These are phyloP conservation scores for Fusarium illudens DNA, from an alignment of 2,329 filamentous ascomycete genomes.

Conservation along the genomic window DNA sequence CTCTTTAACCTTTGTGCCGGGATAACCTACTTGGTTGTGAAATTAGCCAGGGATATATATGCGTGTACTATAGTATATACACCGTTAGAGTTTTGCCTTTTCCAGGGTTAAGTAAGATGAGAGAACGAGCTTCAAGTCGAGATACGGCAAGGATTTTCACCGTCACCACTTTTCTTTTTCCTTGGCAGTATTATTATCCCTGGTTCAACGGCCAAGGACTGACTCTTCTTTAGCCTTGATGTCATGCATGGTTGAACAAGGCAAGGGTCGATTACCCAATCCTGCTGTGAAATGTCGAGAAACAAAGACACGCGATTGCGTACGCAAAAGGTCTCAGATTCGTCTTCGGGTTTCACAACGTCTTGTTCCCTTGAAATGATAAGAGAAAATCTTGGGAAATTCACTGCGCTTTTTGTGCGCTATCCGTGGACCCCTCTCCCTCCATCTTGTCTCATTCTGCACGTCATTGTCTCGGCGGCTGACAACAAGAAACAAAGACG, in stretches of 20 bases:
- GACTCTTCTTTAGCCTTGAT: neutral
- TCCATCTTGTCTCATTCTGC: conserved; percentile 15
- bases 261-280: neutral
- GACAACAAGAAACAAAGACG: neutral
- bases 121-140: neutral
- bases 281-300: neutral
- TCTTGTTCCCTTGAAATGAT: neutral
- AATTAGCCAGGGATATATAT: neutral
- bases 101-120: neutral
- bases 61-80: neutral
- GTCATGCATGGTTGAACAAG: neutral
- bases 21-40: neutral
- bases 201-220: neutral
- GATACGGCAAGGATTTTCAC: neutral
- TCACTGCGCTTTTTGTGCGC: neutral
- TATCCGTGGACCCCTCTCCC: too few species aligned
- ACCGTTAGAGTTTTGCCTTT: neutral
- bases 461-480: conserved; percentile 15
- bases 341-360: conserved; percentile 20
- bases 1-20: neutral
- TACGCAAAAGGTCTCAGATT: conserved; percentile 24
- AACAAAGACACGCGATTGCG: conserved; percentile 14
- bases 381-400: neutral
- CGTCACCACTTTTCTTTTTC: neutral
- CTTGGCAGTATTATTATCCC: neutral